These are phyloP conservation scores for Penicillium hesseltinei DNA, from an alignment of 2,329 filamentous ascomycete species.

Conservation along the genomic window DNA sequence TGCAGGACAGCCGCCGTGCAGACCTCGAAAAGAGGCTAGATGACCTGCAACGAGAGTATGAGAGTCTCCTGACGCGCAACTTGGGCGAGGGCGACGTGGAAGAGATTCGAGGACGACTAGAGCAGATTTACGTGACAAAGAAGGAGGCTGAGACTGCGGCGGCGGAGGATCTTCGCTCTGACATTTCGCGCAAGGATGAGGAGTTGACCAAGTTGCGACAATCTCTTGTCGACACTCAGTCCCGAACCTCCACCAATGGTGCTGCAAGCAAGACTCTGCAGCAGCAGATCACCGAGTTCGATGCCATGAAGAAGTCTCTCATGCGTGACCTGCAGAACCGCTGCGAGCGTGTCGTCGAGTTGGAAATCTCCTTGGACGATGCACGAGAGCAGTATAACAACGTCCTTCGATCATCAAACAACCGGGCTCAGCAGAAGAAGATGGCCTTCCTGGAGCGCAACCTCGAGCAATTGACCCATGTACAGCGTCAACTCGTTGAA, in stretches of 20 bases:
- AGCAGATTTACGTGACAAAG: constrained; percentile 72
- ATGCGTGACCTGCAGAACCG: constrained; percentile 99
- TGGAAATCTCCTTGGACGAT: constrained; percentile 96
- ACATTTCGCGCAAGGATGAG: constrained; percentile 72
- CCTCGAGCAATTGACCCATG: constrained; percentile 93
- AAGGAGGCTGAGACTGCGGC: constrained; percentile 71
- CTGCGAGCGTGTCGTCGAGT: constrained; percentile 94
- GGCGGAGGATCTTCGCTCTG: constrained; percentile 71
- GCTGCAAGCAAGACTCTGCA: constrained; percentile 75
- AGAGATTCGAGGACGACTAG: constrained; percentile 77
- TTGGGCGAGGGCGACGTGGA: constrained; percentile 75
- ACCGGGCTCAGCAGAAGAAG: constrained; percentile 99
- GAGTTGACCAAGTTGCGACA: constrained; percentile 80
- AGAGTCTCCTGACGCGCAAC: constrained; percentile 76
- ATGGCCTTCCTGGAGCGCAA: constrained; percentile 99
- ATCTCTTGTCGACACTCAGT: constrained; percentile 70
- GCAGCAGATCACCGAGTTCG: constrained; percentile 97
- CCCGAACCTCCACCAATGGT: constrained; percentile 58
- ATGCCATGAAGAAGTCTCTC: constrained; percentile 99
- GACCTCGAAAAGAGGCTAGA: constrained; percentile 76
- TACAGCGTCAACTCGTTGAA: constrained; percentile 95
- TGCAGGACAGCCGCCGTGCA: constrained; percentile 61
- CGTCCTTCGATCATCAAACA: constrained; percentile 92
- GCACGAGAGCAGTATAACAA: constrained; percentile 99
- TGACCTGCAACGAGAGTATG: constrained; percentile 76